Conservation (phyloP, 192 early-diverging fungal species). For the Podila verticillata region DNA sequence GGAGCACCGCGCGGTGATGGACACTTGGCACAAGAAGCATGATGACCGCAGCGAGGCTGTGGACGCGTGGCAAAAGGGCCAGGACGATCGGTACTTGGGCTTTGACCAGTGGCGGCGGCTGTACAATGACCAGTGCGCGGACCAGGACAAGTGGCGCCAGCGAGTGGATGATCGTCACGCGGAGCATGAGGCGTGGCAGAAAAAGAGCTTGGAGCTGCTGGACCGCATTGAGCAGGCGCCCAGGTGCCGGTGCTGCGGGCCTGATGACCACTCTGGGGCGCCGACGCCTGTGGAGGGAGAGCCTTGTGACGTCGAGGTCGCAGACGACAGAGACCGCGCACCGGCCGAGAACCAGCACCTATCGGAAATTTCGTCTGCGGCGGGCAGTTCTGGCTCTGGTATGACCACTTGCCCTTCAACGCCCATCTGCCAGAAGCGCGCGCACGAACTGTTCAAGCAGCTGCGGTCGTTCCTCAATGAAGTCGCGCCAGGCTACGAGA, state of each 20-base stretch:
- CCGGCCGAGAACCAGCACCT: neutral
- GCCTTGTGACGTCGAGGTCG: too few relatives aligned
- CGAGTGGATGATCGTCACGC: neutral
- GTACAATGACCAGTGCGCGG: neutral
- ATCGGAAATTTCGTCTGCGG: neutral
- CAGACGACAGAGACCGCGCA: neutral
- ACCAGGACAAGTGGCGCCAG: neutral
- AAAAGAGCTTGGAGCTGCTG: neutral
- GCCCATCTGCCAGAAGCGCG: neutral
- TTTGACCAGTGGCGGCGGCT: neutral
- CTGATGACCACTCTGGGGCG: too few relatives aligned
- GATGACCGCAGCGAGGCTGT: conserved; percentile 5
- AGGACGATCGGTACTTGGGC: neutral
- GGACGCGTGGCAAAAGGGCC: conserved; percentile 10
- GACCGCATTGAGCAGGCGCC: neutral
- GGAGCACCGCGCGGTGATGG: neutral
- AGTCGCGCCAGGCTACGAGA: neutral
- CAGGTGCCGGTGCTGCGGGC: neutral
- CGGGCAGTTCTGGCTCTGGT: neutral
- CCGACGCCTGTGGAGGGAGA: too few relatives aligned
- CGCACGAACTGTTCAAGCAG: neutral
- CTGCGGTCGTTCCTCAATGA: neutral
- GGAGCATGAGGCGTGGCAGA: neutral
- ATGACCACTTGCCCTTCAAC: neutral
- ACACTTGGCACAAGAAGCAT: conserved; percentile 9